Evolutionary conservation across 768 basidiomycete species (phyloP), one percentile per base, ranked within the genome.

Genomic region (Cyathus striatus): DNA sequence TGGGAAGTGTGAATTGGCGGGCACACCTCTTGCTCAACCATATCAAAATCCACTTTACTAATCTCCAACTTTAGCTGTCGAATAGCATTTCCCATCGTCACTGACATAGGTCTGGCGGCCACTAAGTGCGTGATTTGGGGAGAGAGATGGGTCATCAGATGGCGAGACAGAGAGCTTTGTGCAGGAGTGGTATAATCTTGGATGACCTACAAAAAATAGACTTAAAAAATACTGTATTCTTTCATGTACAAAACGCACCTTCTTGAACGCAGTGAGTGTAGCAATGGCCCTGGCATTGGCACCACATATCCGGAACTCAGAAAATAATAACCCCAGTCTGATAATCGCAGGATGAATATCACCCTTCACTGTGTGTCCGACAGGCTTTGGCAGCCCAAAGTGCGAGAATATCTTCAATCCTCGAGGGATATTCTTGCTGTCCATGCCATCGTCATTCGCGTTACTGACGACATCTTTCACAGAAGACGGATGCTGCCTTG

Each of bases 271-370:
- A 26, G 79, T 81, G 49, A 98, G 68, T 50, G 90, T 91, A 4
- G 91, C 92, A 35, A 97, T 94, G 55, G 92, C 94, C 46, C 96
- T 74, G 5, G 96, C 95, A 62, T 99, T 98, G 12, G 93, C 89
- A 6, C 96, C 96, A 38, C 85, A 83, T 50, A 98, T 86, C 61
- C 83, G 84, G 68, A 98, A 97, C 52, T 87, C 83, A 6, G 90
- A 81, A 65, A 97, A 95, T 49, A 93, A 81, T 23, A 97, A 70
- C 7, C 90, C 94, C 6, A 97, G 79, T 41, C 86, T 75, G 45
- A 92, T 69, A 52, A 98, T 83, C 16, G 79, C 80, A 22, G 94
- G 96, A 58, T 98, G 96, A 30, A 98, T 87, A 54, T 90, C 86
- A 27, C 88, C 88, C 59, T 92, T 90, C 42, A 75, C 69, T 30